Evolutionary conservation across 805 yeast species (phyloP).

Genomic region (Myxozyma monticola): DNA sequence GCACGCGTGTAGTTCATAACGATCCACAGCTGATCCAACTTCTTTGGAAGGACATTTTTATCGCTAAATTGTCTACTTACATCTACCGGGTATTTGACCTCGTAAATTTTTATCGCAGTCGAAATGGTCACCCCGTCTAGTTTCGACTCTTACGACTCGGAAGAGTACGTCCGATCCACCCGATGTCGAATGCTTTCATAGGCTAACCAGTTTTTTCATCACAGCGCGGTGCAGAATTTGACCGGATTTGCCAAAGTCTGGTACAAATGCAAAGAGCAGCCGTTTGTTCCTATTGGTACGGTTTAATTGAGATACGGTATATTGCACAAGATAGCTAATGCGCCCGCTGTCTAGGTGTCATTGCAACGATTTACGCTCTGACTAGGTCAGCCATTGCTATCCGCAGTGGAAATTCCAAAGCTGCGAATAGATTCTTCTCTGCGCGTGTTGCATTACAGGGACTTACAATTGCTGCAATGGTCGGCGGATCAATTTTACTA

Average conservation of each 20-base stretch:
- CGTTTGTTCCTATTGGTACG: constrained; percentile 76
- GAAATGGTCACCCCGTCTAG: constrained; percentile 18
- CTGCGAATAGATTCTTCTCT: constrained; percentile 77
- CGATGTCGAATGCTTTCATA: too few species aligned
- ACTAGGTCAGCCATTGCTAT: constrained; percentile 76
- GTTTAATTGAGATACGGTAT: constrained; percentile 31
- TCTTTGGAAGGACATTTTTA: too few species aligned
- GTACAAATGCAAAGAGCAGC: constrained; percentile 69
- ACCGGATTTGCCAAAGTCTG: constrained; percentile 52
- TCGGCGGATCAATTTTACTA: constrained; percentile 66
- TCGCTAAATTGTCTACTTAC: too few species aligned
- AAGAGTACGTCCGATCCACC: constrained; percentile 14
- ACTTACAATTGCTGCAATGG: constrained; percentile 69
- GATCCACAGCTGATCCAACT: too few species aligned
- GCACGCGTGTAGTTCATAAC: too few species aligned
- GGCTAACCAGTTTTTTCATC: background rate
- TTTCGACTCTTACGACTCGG: constrained; percentile 23
- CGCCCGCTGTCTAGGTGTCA: constrained; percentile 3
- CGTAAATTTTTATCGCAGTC: too few species aligned
- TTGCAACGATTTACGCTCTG: constrained; percentile 38
- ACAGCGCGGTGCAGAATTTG: constrained; percentile 19
- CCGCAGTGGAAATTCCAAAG: constrained; percentile 62
- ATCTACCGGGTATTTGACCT: too few species aligned
- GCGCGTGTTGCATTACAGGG: constrained; percentile 82
- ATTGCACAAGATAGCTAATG: background rate